Evolutionary conservation across 2,329 filamentous ascomycete genomes (phyloP), one percentile per base, ranked within the genome.

Genomic region (Penicillium vulpinum): DNA sequence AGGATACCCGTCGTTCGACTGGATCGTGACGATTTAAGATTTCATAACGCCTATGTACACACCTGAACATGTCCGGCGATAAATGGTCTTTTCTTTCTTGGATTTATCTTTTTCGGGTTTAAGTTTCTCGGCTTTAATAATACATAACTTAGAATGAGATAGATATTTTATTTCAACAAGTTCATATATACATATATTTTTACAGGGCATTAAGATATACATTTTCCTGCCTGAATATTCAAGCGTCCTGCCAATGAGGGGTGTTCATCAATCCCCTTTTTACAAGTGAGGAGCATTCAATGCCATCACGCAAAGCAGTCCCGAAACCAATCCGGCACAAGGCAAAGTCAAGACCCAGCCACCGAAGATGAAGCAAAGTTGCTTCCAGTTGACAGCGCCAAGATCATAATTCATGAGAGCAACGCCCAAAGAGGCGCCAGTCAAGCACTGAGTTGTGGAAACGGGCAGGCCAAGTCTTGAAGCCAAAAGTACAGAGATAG

Each of bases 331-430:
- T 39, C 76, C 78, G 8, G 78, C 77, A 50, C 59, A 63, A 39
- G 78, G 78, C 13, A 80, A 66, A 2, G 78, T 80, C 39, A 79
- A 62, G 22, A 80, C 65, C 78, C 78, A 80, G 9, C 75, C 76
- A 43, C 71, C 68, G 57, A 78, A 75, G 49, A 80, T 79, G 62
- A 70, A 78, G 5, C 57, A 69, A 28, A 80, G 53, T 51, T 78
- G 76, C 31, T 69, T 69, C 77, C 77, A 77, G 51, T 79, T 80
- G 56, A 80, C 75, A 5, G 75, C 75, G 16, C 72, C 68, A 22
- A 73, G 57, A 52, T 74, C 70, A 45, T 68, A 70, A 47, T 74
- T 75, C 63, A 73, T 73, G 16, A 75, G 60, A 5, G 71, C 73
- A 13, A 73, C 70, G n/a, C 73, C 73, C 45, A 76, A 60, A 0